Percentiles rank a stretch among this genome's conserved stretches.
Conservation (phyloP, 2,329 filamentous ascomycete species). For the Apiospora aurea region DNA sequence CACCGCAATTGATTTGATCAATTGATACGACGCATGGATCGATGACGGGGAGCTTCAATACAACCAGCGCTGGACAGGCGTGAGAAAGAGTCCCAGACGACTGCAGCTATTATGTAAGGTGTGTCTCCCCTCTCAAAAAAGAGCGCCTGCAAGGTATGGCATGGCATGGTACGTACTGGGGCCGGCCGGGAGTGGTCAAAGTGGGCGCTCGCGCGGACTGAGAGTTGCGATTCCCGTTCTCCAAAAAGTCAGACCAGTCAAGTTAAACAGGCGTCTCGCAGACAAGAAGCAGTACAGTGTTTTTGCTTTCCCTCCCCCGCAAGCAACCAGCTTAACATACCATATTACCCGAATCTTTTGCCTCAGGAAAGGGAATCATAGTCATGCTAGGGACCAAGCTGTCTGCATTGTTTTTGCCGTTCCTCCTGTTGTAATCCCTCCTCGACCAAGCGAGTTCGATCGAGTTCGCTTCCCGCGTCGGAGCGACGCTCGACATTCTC, state of each 20-base stretch:
- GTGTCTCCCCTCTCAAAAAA: background rate
- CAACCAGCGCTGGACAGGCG: background rate
- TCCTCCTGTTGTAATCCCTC: conserved; percentile 20
- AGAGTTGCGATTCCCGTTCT: conserved; percentile 22
- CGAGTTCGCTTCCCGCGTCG: conserved; percentile 18
- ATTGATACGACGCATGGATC: background rate
- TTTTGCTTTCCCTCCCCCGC: conserved; percentile 6
- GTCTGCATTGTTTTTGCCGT: conserved; percentile 15
- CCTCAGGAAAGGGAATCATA: conserved; percentile 6
- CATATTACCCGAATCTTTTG: background rate
- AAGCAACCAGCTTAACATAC: background rate
- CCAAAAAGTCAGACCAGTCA: conserved; percentile 21
- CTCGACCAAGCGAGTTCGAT: conserved; percentile 20
- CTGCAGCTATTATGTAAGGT: conserved; percentile 19
- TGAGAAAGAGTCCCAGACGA: background rate
- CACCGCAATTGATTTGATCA: background rate
- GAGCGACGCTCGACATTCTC: conserved; percentile 15
- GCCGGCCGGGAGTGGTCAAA: conserved; percentile 1
- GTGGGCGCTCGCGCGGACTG: conserved; percentile 19
- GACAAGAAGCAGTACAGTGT: background rate
- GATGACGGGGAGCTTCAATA: conserved; percentile 7
- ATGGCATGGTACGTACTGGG: conserved; percentile 19
- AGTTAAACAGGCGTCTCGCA: conserved; percentile 13
- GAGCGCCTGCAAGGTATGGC: background rate
- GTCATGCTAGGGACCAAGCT: conserved; percentile 21